A percentile compares a stretch with the other conserved stretches of the same genome.
phyloP scores from a whole-genome alignment of 306 rosid genomes.

The Styphnolobium japonicum region DNA sequence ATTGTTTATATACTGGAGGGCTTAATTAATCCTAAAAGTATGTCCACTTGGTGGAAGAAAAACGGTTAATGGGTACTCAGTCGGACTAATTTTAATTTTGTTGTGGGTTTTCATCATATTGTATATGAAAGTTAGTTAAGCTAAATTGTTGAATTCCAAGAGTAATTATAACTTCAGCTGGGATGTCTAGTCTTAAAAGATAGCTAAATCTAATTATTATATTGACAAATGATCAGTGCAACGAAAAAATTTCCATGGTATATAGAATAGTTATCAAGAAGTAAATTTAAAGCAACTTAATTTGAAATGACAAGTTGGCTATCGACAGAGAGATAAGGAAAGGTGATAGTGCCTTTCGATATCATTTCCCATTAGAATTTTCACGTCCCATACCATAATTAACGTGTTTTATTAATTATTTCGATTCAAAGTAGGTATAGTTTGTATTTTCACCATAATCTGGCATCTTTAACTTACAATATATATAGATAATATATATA shows the following conservation, averaged over 20 bases:
- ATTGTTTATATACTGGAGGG: slow-evolving; percentile 7
- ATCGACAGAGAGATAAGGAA: slow-evolving; percentile 9
- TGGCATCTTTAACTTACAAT: not conserved
- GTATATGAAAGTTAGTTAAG: slow-evolving; percentile 46
- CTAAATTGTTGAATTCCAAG: slow-evolving; percentile 26
- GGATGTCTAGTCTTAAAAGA: slow-evolving; percentile 18
- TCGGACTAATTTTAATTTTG: slow-evolving; percentile 24
- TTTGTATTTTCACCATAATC: not conserved
- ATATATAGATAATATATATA: too few species aligned
- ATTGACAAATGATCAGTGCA: slow-evolving; percentile 33
- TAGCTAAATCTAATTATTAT: slow-evolving; percentile 26
- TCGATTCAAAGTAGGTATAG: not conserved
- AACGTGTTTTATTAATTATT: slow-evolving; percentile 7
- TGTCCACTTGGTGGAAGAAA: slow-evolving; percentile 38
- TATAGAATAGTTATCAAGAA: slow-evolving; percentile 12
- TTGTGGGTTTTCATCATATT: slow-evolving; percentile 19
- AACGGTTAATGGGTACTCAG: not conserved
- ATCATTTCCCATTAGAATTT: slow-evolving; percentile 38
- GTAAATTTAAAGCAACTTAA: slow-evolving; percentile 57
- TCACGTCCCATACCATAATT: slow-evolving; percentile 22
- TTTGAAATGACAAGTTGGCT: slow-evolving; percentile 32
- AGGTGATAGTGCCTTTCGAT: slow-evolving; percentile 30
- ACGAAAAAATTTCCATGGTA: slow-evolving; percentile 13
- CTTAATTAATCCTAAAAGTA: slow-evolving; percentile 16
- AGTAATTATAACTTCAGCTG: slow-evolving; percentile 38